Conservation (phyloP, 331 rosid genomes). For the Pyracantha coccinea region DNA sequence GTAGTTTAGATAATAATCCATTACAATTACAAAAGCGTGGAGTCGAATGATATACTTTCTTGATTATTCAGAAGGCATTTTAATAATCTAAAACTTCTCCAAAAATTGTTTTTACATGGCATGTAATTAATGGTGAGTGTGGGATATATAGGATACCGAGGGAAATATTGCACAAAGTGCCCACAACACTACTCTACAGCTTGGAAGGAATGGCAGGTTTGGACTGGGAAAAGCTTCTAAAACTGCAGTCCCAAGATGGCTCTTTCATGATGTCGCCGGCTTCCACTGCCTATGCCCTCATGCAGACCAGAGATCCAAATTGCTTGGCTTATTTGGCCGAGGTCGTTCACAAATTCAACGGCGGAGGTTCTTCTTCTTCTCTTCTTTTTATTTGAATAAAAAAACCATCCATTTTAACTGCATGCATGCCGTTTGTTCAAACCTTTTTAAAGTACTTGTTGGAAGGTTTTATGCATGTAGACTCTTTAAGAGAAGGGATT, state of each 20-base stretch:
- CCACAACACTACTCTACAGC: constrained; percentile 80
- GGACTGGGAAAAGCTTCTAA: constrained; percentile 77
- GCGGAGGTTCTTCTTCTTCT: constrained; percentile 55
- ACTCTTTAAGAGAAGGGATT: no score
- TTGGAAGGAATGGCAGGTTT: constrained; percentile 81
- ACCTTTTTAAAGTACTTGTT: no score
- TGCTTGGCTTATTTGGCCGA: constrained; percentile 50
- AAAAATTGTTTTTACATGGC: no score
- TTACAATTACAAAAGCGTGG: no score
- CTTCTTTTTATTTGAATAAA: no score
- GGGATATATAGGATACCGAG: constrained; percentile 56
- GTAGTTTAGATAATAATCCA: no score
- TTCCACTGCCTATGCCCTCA: constrained; percentile 78
- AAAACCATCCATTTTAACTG: not conserved
- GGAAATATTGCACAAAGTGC: constrained; percentile 72
- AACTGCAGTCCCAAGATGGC: constrained; percentile 74
- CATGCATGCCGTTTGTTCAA: constrained; percentile 1
- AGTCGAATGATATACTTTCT: no score
- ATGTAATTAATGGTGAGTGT: not conserved
- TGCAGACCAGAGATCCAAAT: constrained; percentile 53
- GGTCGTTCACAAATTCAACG: constrained; percentile 49
- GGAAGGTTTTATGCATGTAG: no score
- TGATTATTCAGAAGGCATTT: no score
- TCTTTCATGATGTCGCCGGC: constrained; percentile 89
- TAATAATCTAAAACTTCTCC: no score